Evolutionary conservation across 306 rosid species (phyloP), one percentile per base, ranked within the genome.

Genomic region (Castanea crenata): DNA sequence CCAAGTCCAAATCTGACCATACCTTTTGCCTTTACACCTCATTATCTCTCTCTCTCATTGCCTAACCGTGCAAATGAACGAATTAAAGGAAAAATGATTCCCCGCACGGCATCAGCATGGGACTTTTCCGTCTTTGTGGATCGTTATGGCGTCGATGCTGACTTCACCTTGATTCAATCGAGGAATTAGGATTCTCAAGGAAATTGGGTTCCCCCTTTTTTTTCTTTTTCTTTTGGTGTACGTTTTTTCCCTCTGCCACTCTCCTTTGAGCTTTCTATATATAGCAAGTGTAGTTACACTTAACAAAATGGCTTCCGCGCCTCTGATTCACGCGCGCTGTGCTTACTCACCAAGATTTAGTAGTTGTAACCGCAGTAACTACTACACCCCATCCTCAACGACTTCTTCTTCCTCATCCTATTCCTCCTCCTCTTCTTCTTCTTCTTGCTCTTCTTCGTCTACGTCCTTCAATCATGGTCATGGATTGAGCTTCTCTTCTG

Each of bases 291-390:
- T 13, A 54, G 61, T 78, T 25, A 32, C 21, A 31, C 41, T 0
- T 0, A 6, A 0, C 4, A 16, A 63, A 9, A 88, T 86, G 92
- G 90, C 90, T 19, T 84, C 89, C 15, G 73, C 90, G 58, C 73
- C 92, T 63, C 80, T 73, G 65, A 63, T 86, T 71, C 80, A 84
- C 76, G 84, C 88, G 76, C 87, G 88, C 58, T 86, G 51, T 15
- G 59, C 69, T 18, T 86, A 77, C 74, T 82, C 80, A 20, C 85
- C 83, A 20, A 54, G 79, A 69, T 71, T 88, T 54, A 19, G 31
- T 54, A 31, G 41, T 31, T 62, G 63, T 23, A 61, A 32, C 76
- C 80, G 63, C 5, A 78, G 87, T 55, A 74, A 61, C 64, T 41
- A 41, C 46, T 41, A 0, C 3, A 41, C 46, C 46, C 46, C 46